Conservation (phyloP, 2,329 filamentous ascomycete species). For the Ustulina deusta region DNA sequence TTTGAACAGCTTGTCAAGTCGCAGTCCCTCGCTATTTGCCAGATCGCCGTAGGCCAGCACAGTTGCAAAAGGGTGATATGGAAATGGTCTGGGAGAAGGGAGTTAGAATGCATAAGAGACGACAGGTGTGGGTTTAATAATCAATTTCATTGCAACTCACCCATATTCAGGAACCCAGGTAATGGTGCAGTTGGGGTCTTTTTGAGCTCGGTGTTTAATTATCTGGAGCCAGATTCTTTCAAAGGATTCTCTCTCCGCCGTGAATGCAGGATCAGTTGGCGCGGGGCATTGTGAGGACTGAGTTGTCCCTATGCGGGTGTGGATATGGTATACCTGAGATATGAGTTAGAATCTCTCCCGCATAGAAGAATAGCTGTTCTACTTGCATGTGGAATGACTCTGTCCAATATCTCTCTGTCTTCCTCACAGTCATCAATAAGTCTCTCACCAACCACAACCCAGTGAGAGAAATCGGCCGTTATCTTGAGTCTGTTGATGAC, state of each 20-base stretch:
- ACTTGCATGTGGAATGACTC: constrained; percentile 15
- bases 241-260: constrained; percentile 17
- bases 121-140: background rate
- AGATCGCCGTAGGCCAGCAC: constrained; percentile 12
- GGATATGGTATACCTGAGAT: constrained; percentile 10
- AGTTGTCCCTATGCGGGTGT: constrained; percentile 5
- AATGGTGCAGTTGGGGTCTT: constrained; percentile 17
- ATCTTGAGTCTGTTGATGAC: constrained; percentile 7
- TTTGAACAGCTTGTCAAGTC: constrained; percentile 20
- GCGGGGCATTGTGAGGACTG: constrained; percentile 16
- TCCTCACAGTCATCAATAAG: constrained; percentile 4
- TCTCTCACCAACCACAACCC: constrained; percentile 13
- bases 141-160: constrained; percentile 2
- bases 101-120: background rate
- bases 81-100: constrained; percentile 5
- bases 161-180: constrained; percentile 24
- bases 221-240: constrained; percentile 5
- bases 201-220: background rate
- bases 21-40: constrained; percentile 11
- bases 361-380: too few species aligned
- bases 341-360: background rate
- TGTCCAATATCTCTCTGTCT: constrained; percentile 12
- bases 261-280: constrained; percentile 5
- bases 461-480: constrained; percentile 18
- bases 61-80: constrained; percentile 16